phyloP scores from a whole-genome alignment of 2,329 filamentous ascomycete species.

The Ophiostoma sp. region DNA sequence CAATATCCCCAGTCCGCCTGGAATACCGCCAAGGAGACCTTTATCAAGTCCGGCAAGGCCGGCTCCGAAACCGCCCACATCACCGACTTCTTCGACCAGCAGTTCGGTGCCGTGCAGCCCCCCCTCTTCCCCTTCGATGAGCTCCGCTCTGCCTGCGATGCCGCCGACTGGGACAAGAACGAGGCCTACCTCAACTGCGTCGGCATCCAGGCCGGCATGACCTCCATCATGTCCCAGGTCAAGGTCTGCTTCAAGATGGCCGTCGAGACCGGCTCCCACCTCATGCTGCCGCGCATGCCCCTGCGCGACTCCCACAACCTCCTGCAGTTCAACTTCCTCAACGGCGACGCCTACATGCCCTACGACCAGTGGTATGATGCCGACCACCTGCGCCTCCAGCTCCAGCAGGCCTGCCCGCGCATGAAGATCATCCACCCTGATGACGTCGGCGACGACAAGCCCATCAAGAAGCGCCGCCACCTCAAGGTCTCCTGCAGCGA shows the following conservation, averaged over 20 bases:
- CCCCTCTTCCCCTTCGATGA: slow-evolving; percentile 28
- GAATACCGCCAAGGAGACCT: slow-evolving; percentile 25
- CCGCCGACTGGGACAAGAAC: slow-evolving; percentile 29
- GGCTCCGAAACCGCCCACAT: background rate
- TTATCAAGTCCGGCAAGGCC: slow-evolving; percentile 4
- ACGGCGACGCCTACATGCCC: slow-evolving; percentile 31
- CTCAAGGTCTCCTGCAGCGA: slow-evolving; percentile 28
- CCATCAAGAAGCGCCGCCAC: slow-evolving; percentile 27
- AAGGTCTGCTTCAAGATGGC: slow-evolving; percentile 37
- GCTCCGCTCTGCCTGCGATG: slow-evolving; percentile 29
- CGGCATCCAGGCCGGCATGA: slow-evolving; percentile 33
- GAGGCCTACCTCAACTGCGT: slow-evolving; percentile 33
- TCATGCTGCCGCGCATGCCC: slow-evolving; percentile 34
- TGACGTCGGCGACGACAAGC: slow-evolving; percentile 23
- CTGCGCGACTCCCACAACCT: slow-evolving; percentile 32
- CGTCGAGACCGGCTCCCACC: slow-evolving; percentile 31
- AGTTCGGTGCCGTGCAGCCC: slow-evolving; percentile 27
- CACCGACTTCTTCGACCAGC: slow-evolving; percentile 32
- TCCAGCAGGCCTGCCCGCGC: slow-evolving; percentile 31
- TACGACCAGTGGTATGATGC: slow-evolving; percentile 36
- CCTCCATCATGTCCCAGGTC: slow-evolving; percentile 34
- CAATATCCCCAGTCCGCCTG: slow-evolving; percentile 23
- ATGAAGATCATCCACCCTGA: slow-evolving; percentile 32
- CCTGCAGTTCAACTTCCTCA: slow-evolving; percentile 33
- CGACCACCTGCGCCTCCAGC: slow-evolving; percentile 29